Evolutionary conservation across 78 protist genomes (phyloP).

Genomic region (Dictyostelium capitatum): DNA sequence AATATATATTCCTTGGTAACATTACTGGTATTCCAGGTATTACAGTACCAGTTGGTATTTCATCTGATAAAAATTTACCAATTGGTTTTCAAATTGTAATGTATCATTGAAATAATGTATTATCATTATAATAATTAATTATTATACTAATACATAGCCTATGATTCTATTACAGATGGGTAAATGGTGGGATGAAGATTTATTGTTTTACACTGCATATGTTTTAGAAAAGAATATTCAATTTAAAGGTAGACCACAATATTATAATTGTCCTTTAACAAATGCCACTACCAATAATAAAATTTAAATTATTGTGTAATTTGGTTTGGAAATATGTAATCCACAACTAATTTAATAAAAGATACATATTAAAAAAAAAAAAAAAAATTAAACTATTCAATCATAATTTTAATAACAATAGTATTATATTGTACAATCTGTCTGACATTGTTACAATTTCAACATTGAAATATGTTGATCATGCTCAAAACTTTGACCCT

Average conservation of each 20-base stretch:
- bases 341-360: too few species aligned
- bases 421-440: too few species aligned
- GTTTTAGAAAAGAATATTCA: slow-evolving; percentile 61
- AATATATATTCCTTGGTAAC: slow-evolving; percentile 57
- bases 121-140: neutral
- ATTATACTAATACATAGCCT: neutral
- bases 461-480: too few species aligned
- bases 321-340: too few species aligned
- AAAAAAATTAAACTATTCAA: too few species aligned
- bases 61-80: slow-evolving; percentile 49
- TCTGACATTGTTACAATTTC: too few species aligned
- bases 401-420: too few species aligned
- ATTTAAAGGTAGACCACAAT: slow-evolving; percentile 36
- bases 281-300: neutral
- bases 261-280: slow-evolving; percentile 26
- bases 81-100: slow-evolving; percentile 81
- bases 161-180: slow-evolving; percentile 34
- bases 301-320: too few species aligned
- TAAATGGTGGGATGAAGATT: slow-evolving; percentile 82
- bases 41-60: slow-evolving; percentile 56
- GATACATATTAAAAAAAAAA: too few species aligned
- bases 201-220: slow-evolving; percentile 29
- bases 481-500: too few species aligned
- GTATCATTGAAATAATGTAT: too few species aligned
- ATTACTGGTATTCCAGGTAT: slow-evolving; percentile 86